These are phyloP conservation scores for Geotrichum phurueaensis DNA, from an alignment of 1,139 yeast genomes.

Conservation along the genomic window DNA sequence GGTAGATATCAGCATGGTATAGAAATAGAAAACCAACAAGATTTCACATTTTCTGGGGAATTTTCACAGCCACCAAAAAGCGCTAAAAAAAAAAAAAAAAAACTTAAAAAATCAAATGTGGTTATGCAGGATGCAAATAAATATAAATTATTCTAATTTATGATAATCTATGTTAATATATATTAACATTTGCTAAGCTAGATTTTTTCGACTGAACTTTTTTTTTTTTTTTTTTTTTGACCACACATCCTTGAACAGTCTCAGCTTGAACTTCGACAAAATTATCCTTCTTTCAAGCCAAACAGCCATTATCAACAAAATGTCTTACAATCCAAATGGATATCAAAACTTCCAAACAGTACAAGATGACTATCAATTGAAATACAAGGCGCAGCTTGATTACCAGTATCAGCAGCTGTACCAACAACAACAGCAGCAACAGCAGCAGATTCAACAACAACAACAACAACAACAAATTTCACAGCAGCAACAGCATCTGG, in stretches of 20 bases:
- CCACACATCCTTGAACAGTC: neutral
- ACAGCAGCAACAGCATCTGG: slow-evolving; percentile 9
- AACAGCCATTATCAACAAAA: neutral
- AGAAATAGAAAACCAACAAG: neutral
- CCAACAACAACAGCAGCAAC: slow-evolving; percentile 8
- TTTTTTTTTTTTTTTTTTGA: neutral
- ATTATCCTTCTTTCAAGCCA: neutral
- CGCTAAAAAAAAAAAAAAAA: neutral
- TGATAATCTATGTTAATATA: neutral
- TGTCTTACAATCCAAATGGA: neutral
- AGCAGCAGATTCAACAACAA: slow-evolving; percentile 6
- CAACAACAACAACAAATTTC: slow-evolving; percentile 7
- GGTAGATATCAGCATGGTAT: neutral
- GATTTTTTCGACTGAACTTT: too few species aligned
- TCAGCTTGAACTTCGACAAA: neutral
- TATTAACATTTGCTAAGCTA: neutral
- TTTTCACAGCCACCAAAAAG: neutral
- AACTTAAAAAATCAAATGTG: neutral
- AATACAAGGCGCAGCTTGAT: neutral
- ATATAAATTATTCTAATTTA: neutral
- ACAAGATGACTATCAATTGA: neutral
- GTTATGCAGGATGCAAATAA: neutral
- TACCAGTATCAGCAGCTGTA: slow-evolving; percentile 9
- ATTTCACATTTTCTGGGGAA: too few species aligned
- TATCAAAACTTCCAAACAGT: neutral